Conservation (phyloP, 2,329 filamentous ascomycete genomes). For the Verticillium nubilum region DNA sequence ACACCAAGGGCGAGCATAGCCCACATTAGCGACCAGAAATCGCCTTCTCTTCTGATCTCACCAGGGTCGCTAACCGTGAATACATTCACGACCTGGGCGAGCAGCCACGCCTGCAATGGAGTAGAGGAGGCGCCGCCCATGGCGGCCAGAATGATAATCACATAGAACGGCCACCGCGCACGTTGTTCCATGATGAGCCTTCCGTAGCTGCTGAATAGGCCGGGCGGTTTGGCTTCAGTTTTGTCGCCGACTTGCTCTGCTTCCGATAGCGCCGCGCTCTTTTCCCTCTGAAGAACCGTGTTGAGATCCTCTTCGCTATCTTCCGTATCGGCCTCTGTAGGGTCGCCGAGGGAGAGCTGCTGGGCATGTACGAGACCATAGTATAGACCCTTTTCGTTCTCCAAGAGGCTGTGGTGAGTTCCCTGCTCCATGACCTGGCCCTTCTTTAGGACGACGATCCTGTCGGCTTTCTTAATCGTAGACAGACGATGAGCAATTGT, state of each 20-base stretch:
- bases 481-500: conserved; percentile 71
- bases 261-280: conserved; percentile 36
- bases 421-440: conserved; percentile 70
- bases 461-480: conserved; percentile 71
- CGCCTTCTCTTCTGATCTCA: conserved; percentile 33
- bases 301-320: conserved; percentile 34
- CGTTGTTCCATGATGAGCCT: conserved; percentile 52
- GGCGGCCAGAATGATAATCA: conserved; percentile 40
- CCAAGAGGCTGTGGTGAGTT: conserved; percentile 66
- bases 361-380: conserved; percentile 61
- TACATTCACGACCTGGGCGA: conserved; percentile 46
- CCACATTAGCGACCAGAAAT: conserved; percentile 65
- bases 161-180: conserved; percentile 43
- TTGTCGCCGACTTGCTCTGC: conserved; percentile 16
- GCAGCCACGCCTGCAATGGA: conserved; percentile 49
- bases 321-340: conserved; percentile 28
- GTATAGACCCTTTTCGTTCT: conserved; percentile 57
- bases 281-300: conserved; percentile 34
- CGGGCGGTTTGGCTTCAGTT: conserved; percentile 31
- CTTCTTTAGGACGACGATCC: conserved; percentile 69
- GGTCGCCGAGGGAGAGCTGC: conserved; percentile 47
- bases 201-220: conserved; percentile 48
- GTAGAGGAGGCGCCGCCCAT: conserved; percentile 36
- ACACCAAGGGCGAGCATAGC: conserved; percentile 48
- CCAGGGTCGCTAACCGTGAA: conserved; percentile 31